Base-by-base conservation (phyloP, 2,329 filamentous ascomycete genomes). In the Alternaria novae-zelandiae region DNA sequence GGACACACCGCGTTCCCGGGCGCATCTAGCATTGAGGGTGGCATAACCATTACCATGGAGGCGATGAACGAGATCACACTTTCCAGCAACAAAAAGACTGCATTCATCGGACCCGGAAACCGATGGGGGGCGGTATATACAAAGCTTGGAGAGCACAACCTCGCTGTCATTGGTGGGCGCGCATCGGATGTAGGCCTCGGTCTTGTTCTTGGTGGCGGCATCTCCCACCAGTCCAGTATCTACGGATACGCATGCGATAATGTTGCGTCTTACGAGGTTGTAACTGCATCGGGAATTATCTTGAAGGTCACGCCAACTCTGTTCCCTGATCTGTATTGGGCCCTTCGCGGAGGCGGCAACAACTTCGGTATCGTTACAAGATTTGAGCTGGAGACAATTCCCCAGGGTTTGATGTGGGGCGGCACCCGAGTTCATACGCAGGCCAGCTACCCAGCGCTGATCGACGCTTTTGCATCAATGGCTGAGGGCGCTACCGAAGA, bases 11-110 rank as follows among this genome's bases (percentile, higher is more conserved):
- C 73, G 7, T 76, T 75, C 68, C 71, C 74, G 0, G 80, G 79
- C 13, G 73, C 78, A 6, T 79, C 78, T 44, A 81, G 79, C 59
- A 79, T 82, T 30, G 70, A 77, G 2, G 67, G 70, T 46, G 82
- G 82, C 4, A 75, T 84, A 6, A 81, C 80, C 1, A 74, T 84
- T 56, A 80, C 82, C 56, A 70, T 84, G 36, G 71, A 70, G 17
- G 46, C 59, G 12, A 60, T 79, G 54, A 72, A 73, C 46, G 36
- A 59, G 1, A 65, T 78, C 26, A 53, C 57, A 2, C 61, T 77
- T 11, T 65, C 56, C 5, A 53, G 50, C 23, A 69, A 74, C 54
- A 63, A 69, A 25, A 66, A 50, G 10, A 67, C 68, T 13, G 73
- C 68, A 9, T 63, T 49, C 8, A 57, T 79, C 20, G 75, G 74